phyloP scores from a whole-genome alignment of 345 rosid species.

The Ricinus communis region DNA sequence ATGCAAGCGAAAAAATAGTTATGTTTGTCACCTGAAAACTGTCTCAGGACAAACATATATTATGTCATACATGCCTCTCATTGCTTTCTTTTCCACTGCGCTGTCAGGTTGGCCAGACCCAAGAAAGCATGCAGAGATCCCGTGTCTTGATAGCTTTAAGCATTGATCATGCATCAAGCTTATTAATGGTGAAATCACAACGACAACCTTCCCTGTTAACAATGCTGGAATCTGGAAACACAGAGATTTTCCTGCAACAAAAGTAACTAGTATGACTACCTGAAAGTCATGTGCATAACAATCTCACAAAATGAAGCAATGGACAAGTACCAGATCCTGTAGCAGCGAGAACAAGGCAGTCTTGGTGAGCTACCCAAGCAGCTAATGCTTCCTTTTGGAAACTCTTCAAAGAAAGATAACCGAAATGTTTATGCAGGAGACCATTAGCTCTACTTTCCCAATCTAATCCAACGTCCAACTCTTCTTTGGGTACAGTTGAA shows the following conservation, averaged over 20 bases:
- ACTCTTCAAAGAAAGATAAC: conserved; percentile 56
- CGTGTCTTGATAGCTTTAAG: conserved; percentile 70
- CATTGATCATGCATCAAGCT: conserved; percentile 97
- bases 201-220: conserved; percentile 72
- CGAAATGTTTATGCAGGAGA: conserved; percentile 58
- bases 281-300: too few relatives aligned
- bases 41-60: conserved; percentile 93
- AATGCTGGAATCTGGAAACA: conserved; percentile 93
- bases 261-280: too few relatives aligned
- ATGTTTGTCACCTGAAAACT: conserved; percentile 47
- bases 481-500: conserved; percentile 20
- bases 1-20: background rate
- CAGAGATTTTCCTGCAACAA: conserved; percentile 70
- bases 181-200: conserved; percentile 88
- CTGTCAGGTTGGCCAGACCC: conserved; percentile 94
- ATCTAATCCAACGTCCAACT: conserved; percentile 35
- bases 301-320: conserved; percentile 2
- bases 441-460: conserved; percentile 59
- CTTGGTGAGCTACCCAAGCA: conserved; percentile 66
- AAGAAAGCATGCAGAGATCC: conserved; percentile 87
- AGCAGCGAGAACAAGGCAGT: conserved; percentile 87
- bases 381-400: conserved; percentile 81
- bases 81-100: conserved; percentile 75
- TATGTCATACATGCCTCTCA: conserved; percentile 75
- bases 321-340: conserved; percentile 76